Evolutionary conservation across 140 eudicot species (phyloP), one percentile per base, ranked within the genome.

Genomic region (Erigeron philadelphicus): DNA sequence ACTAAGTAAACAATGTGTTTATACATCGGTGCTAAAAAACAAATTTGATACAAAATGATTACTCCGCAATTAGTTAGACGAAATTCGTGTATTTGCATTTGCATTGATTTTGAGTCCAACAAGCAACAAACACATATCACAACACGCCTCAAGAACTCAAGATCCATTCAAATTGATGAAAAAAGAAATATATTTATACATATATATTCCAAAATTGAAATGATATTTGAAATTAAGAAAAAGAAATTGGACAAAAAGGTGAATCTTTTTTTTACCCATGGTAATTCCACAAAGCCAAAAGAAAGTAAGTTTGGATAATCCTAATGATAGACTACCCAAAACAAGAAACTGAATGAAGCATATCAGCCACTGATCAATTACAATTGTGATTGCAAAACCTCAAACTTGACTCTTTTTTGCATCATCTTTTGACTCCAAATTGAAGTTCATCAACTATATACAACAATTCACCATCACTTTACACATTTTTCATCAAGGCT

Each of bases 381-480:
- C 81, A 76, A 53, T 76, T 76, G 81, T 35, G 66, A 73, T 70
- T 70, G 81, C 71, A 48, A 76, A 68, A 11, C 81, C 66, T 72
- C 42, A 76, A 62, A 40, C 62, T 69, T 76, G 67, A 74, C 57
- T 68, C 64, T 75, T 59, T 41, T 42, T 13, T 18, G 19, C 57
- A 60, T 41, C 83, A 69, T 79, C 83, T 79, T 62, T 67, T 43
- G 72, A 16, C 74, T 66, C 78, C 66, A 61, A 43, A 78, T 67
- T 1, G 38, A 72, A 72, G 64, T 59, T 41, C 67, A 35, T 72
- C 70, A 68, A 65, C 76, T 80, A 75, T 80, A 25, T 80, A 75
- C 84, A 79, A 45, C 50, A 59, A 60, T 69, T 31, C 67, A 23
- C 65, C 65, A 60, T 60, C 58, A 52, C 1, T 15, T 23, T 52